phyloP scores from a whole-genome alignment of 2,329 filamentous ascomycete species.

The Exophiala bonariae region DNA sequence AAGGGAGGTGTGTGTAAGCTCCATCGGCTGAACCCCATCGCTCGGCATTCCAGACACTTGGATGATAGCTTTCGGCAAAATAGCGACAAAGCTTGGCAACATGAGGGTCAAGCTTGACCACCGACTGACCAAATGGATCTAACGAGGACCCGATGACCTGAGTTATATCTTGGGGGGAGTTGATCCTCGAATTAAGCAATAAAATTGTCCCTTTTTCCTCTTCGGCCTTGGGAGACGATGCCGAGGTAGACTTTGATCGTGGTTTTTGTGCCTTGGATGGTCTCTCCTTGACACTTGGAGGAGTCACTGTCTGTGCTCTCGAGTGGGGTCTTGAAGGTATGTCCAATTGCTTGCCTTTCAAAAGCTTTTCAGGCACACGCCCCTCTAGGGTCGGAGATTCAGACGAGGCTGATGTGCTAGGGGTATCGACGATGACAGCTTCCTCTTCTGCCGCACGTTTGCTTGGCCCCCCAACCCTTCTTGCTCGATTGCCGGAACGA shows the following conservation, averaged over 20 bases:
- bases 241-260: too few species aligned
- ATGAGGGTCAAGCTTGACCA: constrained; percentile 21
- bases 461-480: constrained; percentile 1
- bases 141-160: constrained; percentile 18
- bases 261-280: too few species aligned
- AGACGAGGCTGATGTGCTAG: neutral
- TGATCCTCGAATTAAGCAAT: constrained; percentile 4
- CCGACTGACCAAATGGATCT: constrained; percentile 24
- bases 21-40: constrained; percentile 18
- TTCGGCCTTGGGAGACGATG: neutral
- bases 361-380: too few species aligned
- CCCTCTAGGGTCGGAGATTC: too few species aligned
- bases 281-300: too few species aligned
- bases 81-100: constrained; percentile 22
- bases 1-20: constrained; percentile 21
- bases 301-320: too few species aligned
- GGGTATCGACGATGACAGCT: neutral
- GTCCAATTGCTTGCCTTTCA: too few species aligned
- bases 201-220: constrained; percentile 6
- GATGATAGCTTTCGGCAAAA: constrained; percentile 24
- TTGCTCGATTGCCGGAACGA: constrained; percentile 8
- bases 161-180: constrained; percentile 18
- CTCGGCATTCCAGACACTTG: constrained; percentile 25
- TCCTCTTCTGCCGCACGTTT: constrained; percentile 1
- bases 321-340: too few species aligned